Base-by-base conservation (phyloP, 106 monocot species). In the Allium cepa region DNA sequence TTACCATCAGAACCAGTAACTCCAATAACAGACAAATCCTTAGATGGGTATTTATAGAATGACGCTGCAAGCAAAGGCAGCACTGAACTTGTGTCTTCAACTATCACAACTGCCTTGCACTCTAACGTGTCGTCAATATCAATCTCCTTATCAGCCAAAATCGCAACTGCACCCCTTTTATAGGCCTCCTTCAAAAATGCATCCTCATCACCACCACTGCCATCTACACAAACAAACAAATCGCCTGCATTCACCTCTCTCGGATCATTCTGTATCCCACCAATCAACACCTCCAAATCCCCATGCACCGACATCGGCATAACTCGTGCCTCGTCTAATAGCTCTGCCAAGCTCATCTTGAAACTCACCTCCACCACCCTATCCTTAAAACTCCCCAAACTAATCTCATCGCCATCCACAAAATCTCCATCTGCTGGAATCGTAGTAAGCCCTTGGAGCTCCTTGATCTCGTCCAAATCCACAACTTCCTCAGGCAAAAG, bases 121-220 rank as follows among this genome's bases (percentile, higher is more conserved):
- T 76, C 83, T 18, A 92, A 66, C 0, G 85, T 82, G 70, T 82
- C 88, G 3, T 92, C 92, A 50, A 92, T 82, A 74, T 86, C 82
- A 55, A 92, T 80, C 76, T 84, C 92, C 74, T 83, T 88, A 58
- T 80, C 80, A 13, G 92, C 83, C 9, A 97, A 86, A 36, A 92
- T 84, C 1, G 96, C 92, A 57, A 97, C 84, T 15, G 96, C 92
- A 11, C 96, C 96, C 57, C 96, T 77, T 78, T 92, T 92, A 72
- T 87, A 88, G 10, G 92, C 96, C 62, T 97, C 96, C n/a, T 72
- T 87, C 46, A 97, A 57, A 11, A 17, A 76, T 51, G 28, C 50
- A 47, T 84, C 81, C 59, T 81, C 88, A 55, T 81, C 84, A 58
- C 64, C 70, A 16, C 67, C 74, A 3, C 57, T 50, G 16, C 73